phyloP scores from a whole-genome alignment of 169 alveolate genomes.

The Eimeria acervulina region DNA sequence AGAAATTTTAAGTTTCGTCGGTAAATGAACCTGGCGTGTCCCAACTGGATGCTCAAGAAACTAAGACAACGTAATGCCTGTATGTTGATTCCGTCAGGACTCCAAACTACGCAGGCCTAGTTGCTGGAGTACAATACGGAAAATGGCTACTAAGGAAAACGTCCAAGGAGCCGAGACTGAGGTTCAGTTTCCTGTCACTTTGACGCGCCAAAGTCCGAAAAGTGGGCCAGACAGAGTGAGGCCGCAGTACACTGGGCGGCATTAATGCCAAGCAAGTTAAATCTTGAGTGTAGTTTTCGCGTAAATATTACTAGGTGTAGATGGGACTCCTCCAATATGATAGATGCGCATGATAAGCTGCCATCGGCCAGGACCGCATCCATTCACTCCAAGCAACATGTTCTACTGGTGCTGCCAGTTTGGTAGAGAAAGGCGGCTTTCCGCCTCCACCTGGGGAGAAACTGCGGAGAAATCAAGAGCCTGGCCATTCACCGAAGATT shows the following conservation, averaged over 20 bases:
- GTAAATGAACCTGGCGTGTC: not conserved
- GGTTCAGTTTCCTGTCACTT: not conserved
- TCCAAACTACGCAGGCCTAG: not conserved
- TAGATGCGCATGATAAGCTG: not conserved
- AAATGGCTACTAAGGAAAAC: slow-evolving; percentile 31
- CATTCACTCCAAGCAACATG: not conserved
- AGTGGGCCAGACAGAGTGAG: slow-evolving; percentile 29
- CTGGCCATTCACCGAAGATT: not conserved
- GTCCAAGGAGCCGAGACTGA: not conserved
- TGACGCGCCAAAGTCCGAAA: not conserved
- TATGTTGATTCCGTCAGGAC: not conserved
- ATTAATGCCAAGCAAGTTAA: not conserved
- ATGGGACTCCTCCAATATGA: not conserved
- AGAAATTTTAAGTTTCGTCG: not conserved
- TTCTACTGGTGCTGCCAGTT: slow-evolving; percentile 19
- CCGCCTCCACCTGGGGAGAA: slow-evolving; percentile 66
- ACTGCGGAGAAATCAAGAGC: not conserved
- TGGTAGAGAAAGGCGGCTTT: slow-evolving; percentile 28
- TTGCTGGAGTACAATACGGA: not conserved
- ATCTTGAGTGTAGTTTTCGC: not conserved
- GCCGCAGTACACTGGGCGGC: not conserved
- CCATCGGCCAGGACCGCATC: not conserved
- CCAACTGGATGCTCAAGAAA: not conserved
- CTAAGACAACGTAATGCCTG: not conserved
- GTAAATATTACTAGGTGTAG: not conserved